Conservation (phyloP, 2,329 filamentous ascomycete genomes). For the Xylaria sp. region DNA sequence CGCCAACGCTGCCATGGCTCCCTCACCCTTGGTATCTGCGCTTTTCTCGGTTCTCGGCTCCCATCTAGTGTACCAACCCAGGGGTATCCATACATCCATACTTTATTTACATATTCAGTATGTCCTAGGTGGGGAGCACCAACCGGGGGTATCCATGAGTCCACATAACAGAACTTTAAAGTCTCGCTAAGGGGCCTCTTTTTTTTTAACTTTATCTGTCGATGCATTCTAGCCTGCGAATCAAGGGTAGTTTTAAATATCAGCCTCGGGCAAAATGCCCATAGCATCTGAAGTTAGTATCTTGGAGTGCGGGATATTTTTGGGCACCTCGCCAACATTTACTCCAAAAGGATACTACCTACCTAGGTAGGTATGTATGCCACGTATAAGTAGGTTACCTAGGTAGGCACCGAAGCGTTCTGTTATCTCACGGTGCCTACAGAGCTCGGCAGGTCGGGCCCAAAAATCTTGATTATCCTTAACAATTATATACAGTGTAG, state of each 20-base stretch:
- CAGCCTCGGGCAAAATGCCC: too few relatives aligned
- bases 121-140: background rate
- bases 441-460: too few relatives aligned
- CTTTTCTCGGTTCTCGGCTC: conserved; percentile 7
- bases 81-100: background rate
- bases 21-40: background rate
- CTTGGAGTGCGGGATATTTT: too few relatives aligned
- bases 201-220: too few relatives aligned
- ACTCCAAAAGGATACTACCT: background rate
- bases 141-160: background rate
- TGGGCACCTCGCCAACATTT: background rate
- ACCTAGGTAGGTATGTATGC: background rate
- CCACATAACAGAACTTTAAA: background rate
- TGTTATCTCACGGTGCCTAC: background rate
- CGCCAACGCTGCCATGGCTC: background rate
- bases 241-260: too few relatives aligned
- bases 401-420: background rate
- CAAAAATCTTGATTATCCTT: too few relatives aligned
- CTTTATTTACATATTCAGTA: background rate
- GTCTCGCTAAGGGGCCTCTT: too few relatives aligned
- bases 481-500: background rate
- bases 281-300: too few relatives aligned
- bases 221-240: too few relatives aligned
- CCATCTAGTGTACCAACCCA: background rate
- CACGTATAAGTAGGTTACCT: background rate